Evolutionary conservation across 805 yeast genomes (phyloP), one percentile per base, ranked within the genome.

Genomic region (Metschnikowia vanudenii): DNA sequence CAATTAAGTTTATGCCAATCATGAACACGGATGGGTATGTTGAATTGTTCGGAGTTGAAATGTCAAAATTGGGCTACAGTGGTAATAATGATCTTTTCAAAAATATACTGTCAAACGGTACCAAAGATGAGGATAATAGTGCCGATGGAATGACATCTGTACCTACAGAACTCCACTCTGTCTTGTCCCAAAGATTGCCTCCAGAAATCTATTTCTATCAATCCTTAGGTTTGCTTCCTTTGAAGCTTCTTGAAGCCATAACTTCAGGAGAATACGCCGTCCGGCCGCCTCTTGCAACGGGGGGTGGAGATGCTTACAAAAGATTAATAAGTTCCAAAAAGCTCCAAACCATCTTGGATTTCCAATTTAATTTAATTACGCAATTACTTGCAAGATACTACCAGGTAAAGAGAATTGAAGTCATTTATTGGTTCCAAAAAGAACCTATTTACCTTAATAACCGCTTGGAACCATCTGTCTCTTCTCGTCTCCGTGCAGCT

Each of bases 171-270:
- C 71, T 88, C 11, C 94, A 88, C 61, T 90, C 84, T 38, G 78
- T 90, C 39, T 75, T 94, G 40, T 89, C 95, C 9, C 88, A 86
- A 63, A 79, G 91, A 60, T 71, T 94, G 42, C 95, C 97, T 1
- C 86, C 88, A 44, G 98, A 91, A 65, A 74, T 85, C 35, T 84
- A 80, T 58, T 90, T 84, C 61, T 94, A 89, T 64, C 81, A 81
- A 60, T 84, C 95, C 1, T 64, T 85, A 47, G 98, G 97, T 1
- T 61, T 91, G 19, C 68, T 85, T 11, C 79, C 83, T 7, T 67
- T 84, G 5, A 82, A 81, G 47, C 63, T 88, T 19, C 74, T 85
- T 35, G 85, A 84, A 51, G 79, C 89, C 0, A 72, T 91, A 16
- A 74, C 84, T 1, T 80, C 80, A 47, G 94, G 89, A 2, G 67